A percentile compares a stretch with the other conserved stretches of the same genome.
These are phyloP conservation scores for Aureobasidium sp. DNA, from an alignment of 2,329 filamentous ascomycete species.

Conservation along the genomic window DNA sequence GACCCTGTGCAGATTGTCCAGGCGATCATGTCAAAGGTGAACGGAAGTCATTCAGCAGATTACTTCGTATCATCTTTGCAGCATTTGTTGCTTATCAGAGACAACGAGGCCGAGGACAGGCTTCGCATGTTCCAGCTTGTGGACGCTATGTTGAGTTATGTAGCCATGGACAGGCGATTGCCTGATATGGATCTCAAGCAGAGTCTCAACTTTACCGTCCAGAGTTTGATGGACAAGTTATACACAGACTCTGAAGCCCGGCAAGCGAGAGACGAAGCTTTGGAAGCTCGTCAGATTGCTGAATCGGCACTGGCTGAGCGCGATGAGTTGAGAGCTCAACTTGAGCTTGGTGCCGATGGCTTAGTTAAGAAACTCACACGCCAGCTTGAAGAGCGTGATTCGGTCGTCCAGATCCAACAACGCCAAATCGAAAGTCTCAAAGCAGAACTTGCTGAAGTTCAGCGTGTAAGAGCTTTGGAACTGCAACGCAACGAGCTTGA, in stretches of 20 bases:
- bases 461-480: slow-evolving; percentile 79
- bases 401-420: slow-evolving; percentile 80
- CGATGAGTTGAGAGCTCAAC: slow-evolving; percentile 82
- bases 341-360: slow-evolving; percentile 88
- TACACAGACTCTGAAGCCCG: slow-evolving; percentile 94
- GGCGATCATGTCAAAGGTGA: slow-evolving; percentile 77
- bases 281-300: slow-evolving; percentile 84
- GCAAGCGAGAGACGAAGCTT: slow-evolving; percentile 81
- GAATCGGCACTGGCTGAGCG: slow-evolving; percentile 94
- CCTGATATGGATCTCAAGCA: slow-evolving; percentile 98
- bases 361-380: slow-evolving; percentile 87
- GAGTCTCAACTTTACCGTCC: slow-evolving; percentile 93
- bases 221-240: slow-evolving; percentile 87
- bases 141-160: slow-evolving; percentile 97
- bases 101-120: slow-evolving; percentile 86
- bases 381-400: slow-evolving; percentile 85
- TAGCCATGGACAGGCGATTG: slow-evolving; percentile 91
- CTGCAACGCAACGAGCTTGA: slow-evolving; percentile 92
- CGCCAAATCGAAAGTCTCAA: slow-evolving; percentile 83
- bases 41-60: slow-evolving; percentile 78
- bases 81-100: slow-evolving; percentile 83
- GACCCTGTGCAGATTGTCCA: slow-evolving; percentile 91
- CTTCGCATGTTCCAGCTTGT: slow-evolving; percentile 95
- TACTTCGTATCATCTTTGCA: slow-evolving; percentile 95
- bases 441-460: slow-evolving; percentile 78